phyloP scores from a whole-genome alignment of 108 stramenopile species.

The Stephanodiscus triporus region DNA sequence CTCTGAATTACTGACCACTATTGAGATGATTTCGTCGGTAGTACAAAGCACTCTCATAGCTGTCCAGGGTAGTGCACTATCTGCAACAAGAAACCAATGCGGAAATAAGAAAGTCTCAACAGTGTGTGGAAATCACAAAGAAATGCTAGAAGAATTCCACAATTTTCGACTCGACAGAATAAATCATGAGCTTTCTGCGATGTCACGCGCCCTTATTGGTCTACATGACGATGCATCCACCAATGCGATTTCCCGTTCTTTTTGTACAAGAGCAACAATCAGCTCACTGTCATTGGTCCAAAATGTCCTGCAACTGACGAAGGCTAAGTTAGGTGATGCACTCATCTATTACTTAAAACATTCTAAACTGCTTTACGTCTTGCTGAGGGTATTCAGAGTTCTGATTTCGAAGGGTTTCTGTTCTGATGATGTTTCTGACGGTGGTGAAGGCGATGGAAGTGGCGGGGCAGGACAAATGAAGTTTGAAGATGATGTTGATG shows the following conservation, averaged over 20 bases:
- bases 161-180: conserved; percentile 42
- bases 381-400: conserved; percentile 87
- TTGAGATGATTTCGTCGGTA: conserved; percentile 26
- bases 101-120: background rate
- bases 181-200: conserved; percentile 17
- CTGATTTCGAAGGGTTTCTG: conserved; percentile 94
- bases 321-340: conserved; percentile 42
- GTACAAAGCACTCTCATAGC: conserved; percentile 41
- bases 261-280: conserved; percentile 41
- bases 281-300: conserved; percentile 55
- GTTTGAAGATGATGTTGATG: conserved; percentile 96
- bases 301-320: conserved; percentile 40
- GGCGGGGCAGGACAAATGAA: conserved; percentile 78
- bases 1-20: background rate
- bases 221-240: conserved; percentile 31
- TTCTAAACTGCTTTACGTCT: conserved; percentile 87
- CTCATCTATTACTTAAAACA: conserved; percentile 59
- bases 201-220: conserved; percentile 36
- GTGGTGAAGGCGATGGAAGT: conserved; percentile 68
- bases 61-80: conserved; percentile 22
- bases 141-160: conserved; percentile 52
- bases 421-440: conserved; percentile 84
- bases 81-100: background rate
- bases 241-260: conserved; percentile 39
- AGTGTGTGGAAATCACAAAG: conserved; percentile 26